Evolutionary conservation across 805 yeast genomes (phyloP).

Genomic region (Naumovozyma castellii): DNA sequence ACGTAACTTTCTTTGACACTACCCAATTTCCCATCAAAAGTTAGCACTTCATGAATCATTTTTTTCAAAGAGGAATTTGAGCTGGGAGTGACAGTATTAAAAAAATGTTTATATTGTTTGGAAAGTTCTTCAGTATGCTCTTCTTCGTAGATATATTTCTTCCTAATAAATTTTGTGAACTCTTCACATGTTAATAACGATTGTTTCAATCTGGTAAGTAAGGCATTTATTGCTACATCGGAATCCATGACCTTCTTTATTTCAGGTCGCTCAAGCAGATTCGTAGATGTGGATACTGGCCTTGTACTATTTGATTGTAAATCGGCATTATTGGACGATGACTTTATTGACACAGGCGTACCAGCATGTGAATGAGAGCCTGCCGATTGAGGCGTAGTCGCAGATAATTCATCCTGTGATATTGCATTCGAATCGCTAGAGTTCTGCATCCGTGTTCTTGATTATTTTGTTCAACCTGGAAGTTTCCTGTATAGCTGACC

Average conservation of each 20-base stretch:
- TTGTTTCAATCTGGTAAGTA: constrained; percentile 67
- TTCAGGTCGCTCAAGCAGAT: constrained; percentile 41
- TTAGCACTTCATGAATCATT: constrained; percentile 59
- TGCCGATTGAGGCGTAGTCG: not conserved
- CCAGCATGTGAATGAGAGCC: not conserved
- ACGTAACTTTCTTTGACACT: constrained; percentile 70
- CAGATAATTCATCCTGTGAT: not conserved
- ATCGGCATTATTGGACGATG: no score
- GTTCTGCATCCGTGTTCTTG: no score
- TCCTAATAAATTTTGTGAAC: constrained; percentile 65
- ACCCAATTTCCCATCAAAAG: constrained; percentile 66
- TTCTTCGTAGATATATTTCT: constrained; percentile 68
- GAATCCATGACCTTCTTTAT: constrained; percentile 46
- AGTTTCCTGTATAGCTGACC: no score
- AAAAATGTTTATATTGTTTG: constrained; percentile 51
- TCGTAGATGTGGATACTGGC: not conserved
- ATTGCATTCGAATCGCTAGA: not conserved
- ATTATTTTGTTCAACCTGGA: no score
- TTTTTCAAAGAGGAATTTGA: constrained; percentile 42
- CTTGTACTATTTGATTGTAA: not conserved
- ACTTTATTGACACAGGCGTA: not conserved
- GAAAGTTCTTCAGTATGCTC: constrained; percentile 67
- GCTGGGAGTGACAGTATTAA: constrained; percentile 13
- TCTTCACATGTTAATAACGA: constrained; percentile 79
- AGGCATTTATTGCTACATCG: constrained; percentile 69